phyloP scores from a whole-genome alignment of 2,329 filamentous ascomycete genomes.

The Botrytis cinerea region DNA sequence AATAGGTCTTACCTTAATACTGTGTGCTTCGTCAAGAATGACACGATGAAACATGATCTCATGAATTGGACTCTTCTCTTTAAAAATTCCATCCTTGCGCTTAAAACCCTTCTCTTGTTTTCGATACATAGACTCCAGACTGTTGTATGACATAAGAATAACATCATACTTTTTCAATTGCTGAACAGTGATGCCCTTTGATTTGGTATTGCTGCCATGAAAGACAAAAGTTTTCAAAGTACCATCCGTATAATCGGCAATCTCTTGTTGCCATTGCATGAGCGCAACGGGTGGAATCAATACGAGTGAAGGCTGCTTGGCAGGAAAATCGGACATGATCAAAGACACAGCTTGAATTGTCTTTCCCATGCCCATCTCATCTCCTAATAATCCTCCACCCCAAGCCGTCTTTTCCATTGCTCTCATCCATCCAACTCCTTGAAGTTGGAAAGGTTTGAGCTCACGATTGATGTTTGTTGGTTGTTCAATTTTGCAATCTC shows the following conservation, averaged over 20 bases:
- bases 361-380: conserved; percentile 99
- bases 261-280: conserved; percentile 92
- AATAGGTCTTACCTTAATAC: conserved; percentile 68
- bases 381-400: conserved; percentile 86
- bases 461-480: conserved; percentile 77
- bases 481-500: conserved; percentile 64
- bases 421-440: conserved; percentile 93
- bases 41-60: conserved; percentile 84
- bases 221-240: conserved; percentile 88
- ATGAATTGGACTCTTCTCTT: conserved; percentile 79
- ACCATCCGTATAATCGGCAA: conserved; percentile 79
- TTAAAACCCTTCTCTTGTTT: conserved; percentile 91
- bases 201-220: conserved; percentile 82
- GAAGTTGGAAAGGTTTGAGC: conserved; percentile 90
- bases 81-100: conserved; percentile 76
- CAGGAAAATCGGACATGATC: conserved; percentile 96
- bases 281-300: conserved; percentile 90
- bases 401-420: conserved; percentile 84
- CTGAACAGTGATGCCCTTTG: conserved; percentile 72
- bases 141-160: conserved; percentile 95
- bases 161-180: conserved; percentile 84
- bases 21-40: conserved; percentile 93
- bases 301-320: conserved; percentile 78
- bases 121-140: conserved; percentile 86
- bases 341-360: conserved; percentile 97